Evolutionary conservation across 2,329 filamentous ascomycete genomes (phyloP), one percentile per base, ranked within the genome.

Genomic region (Epichloe coenophiala): DNA sequence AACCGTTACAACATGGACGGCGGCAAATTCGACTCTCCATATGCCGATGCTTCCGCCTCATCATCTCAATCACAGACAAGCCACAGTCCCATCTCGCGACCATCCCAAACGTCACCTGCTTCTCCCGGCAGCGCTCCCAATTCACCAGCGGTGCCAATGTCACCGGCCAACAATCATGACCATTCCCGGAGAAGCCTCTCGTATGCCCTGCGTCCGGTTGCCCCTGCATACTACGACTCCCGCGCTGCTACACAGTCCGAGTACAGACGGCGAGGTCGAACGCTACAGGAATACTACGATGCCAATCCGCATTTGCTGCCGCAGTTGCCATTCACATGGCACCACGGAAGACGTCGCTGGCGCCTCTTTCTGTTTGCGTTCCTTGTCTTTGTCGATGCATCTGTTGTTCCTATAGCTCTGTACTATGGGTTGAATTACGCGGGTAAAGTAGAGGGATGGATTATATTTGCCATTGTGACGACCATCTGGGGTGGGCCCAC

Each of bases 401-500:
- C 65, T 8, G 63, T 60, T 8, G 52, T 78, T 19, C 75, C 75
- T 19, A 73, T 78, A 52, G 62, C 72, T 2, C 61, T 78, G 4
- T 78, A 74, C 64, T 78, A 77, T 55, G 69, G 69, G 19, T 63
- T 78, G 51, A 67, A 65, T 55, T 75, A 66, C 43, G 66, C 63
- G 4, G 67, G 65, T 35, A 19, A 64, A 19, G 65, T 68, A 21
- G 38, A 70, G 61, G 64, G 65, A 39, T 69, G 60, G 58, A 68
- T 68, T 56, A 69, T 74, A 49, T 77, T 77, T 54, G 73, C 74
- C 55, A 68, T 78, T 48, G 69, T 77, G 42, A 76, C 75, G 1
- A 72, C 73, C 37, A 75, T 77, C 54, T 78, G 75, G 67, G 75
- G 75, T 50, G 67, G 75, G 27, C 70, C 75, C n/a, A 76, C 74